A percentile compares a stretch with the other conserved stretches of the same genome.
Conservation (phyloP, 768 basidiomycete genomes). For the Rhodotorula diobovata region DNA sequence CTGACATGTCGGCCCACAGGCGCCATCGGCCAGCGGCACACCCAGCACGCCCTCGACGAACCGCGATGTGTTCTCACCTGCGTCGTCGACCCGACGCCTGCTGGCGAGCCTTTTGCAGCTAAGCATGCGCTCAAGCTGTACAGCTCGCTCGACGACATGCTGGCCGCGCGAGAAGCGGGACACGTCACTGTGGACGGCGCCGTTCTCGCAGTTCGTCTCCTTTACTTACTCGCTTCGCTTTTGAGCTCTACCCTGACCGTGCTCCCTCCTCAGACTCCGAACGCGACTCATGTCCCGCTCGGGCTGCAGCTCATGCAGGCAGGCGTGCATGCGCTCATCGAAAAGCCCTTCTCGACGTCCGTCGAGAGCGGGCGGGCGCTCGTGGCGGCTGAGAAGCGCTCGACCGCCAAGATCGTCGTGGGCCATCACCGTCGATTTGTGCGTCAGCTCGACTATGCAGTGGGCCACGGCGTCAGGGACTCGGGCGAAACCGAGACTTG, state of each 20-base stretch:
- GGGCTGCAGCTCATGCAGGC: conserved; percentile 23
- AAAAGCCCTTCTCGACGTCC: conserved; percentile 39
- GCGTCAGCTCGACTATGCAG: background rate
- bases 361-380: conserved; percentile 14
- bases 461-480: too few species aligned
- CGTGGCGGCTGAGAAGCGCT: conserved; percentile 14
- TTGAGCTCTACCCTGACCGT: background rate
- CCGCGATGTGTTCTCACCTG: conserved; percentile 12
- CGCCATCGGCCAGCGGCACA: conserved; percentile 39
- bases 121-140: conserved; percentile 16
- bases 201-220: conserved; percentile 19
- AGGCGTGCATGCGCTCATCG: conserved; percentile 35
- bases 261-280: background rate
- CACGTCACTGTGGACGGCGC: conserved; percentile 32
- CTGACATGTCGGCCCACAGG: conserved; percentile 14
- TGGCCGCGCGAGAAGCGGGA: conserved; percentile 7
- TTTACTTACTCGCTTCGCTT: too few species aligned
- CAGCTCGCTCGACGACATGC: conserved; percentile 27
- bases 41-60: conserved; percentile 28
- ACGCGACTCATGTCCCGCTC: conserved; percentile 36
- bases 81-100: conserved; percentile 37
- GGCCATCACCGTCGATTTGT: conserved; percentile 42
- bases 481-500: background rate
- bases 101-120: conserved; percentile 15
- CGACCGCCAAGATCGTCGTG: conserved; percentile 20